Conservation (phyloP, 140 eudicot species). For the Cichorium intybus region DNA sequence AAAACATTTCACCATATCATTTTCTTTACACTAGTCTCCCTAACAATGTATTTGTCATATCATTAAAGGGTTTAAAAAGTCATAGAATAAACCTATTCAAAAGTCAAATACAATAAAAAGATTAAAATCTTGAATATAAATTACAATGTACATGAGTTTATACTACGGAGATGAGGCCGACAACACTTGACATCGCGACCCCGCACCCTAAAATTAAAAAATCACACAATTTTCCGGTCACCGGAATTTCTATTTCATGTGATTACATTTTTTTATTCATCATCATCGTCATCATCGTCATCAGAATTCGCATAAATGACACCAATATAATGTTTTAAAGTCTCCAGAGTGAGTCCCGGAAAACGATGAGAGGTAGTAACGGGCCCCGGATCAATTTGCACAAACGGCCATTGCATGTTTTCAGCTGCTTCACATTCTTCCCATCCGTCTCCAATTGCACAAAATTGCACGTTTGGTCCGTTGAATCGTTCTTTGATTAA, state of each 20-base stretch:
- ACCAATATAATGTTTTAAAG: slow-evolving; percentile 58
- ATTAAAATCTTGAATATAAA: slow-evolving; percentile 9
- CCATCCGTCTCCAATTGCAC: slow-evolving; percentile 95
- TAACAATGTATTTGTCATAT: neutral
- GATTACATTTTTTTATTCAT: neutral
- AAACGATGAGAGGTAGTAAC: slow-evolving; percentile 55
- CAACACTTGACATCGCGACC: slow-evolving; percentile 6
- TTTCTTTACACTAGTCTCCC: neutral
- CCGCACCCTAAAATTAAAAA: slow-evolving; percentile 5
- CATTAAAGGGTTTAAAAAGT: neutral
- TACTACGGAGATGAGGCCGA: neutral
- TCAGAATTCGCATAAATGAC: slow-evolving; percentile 56
- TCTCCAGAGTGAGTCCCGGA: slow-evolving; percentile 65
- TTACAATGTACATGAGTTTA: slow-evolving; percentile 33
- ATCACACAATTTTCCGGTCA: neutral
- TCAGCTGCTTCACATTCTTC: slow-evolving; percentile 95
- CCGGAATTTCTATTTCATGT: neutral
- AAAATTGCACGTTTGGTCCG: slow-evolving; percentile 67
- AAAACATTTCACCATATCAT: too few species aligned
- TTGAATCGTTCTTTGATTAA: slow-evolving; percentile 71
- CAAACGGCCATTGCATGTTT: slow-evolving; percentile 86
- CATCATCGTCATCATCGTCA: slow-evolving; percentile 34
- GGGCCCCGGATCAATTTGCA: slow-evolving; percentile 67
- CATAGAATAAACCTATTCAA: neutral
- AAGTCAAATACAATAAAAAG: slow-evolving; percentile 10